Base-by-base conservation (phyloP, 2,329 filamentous ascomycete genomes). In the Curvularia sp. region DNA sequence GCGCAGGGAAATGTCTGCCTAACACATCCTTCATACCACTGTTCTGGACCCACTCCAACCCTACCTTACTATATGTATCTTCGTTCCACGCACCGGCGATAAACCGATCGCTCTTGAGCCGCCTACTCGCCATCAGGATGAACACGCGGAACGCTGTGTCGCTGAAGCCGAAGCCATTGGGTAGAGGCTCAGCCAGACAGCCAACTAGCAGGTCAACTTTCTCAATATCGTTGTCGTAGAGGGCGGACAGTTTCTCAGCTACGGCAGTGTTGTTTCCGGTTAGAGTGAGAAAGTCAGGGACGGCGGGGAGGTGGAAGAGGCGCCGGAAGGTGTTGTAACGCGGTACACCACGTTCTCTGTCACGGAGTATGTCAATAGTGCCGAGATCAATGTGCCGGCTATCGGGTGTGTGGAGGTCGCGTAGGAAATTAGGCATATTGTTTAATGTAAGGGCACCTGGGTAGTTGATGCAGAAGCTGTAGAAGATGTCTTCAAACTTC, bases 91-190 rank as follows among this genome's bases (percentile, higher is more conserved):
- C 66, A 0, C 73, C 74, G 0, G 79, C 80, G 28, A 82, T 80
- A 55, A 81, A 81, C 0, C 80, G 69, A 69, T 82, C 80, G 18
- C 78, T 80, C 73, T 81, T 82, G 18, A 81, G 58, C 30, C 67
- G 62, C 12, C 80, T 60, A 41, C 72, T 77, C 1, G 80, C 80
- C 79, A 82, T 82, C 1, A 81, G 60, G 38, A 82, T 80, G 56
- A 82, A 82, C 1, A 82, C 70, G 0, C 80, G 66, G 61, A 83
- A 82, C 1, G 80, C 80, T 2, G 80, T 83, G 52, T 83, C 81
- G 59, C 76, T 79, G 64, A 83, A 82, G 0, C 80, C 81, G 50
- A 82, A 83, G 0, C 80, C 81, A 31, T 76, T 67, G 4, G 79
- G 78, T 5, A 82, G 54, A 0, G 79, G 79, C 63, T 83, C 81